Evolutionary conservation across 1,284 basidiomycete species (phyloP).

Genomic region (Coniferiporia sulphurascens): DNA sequence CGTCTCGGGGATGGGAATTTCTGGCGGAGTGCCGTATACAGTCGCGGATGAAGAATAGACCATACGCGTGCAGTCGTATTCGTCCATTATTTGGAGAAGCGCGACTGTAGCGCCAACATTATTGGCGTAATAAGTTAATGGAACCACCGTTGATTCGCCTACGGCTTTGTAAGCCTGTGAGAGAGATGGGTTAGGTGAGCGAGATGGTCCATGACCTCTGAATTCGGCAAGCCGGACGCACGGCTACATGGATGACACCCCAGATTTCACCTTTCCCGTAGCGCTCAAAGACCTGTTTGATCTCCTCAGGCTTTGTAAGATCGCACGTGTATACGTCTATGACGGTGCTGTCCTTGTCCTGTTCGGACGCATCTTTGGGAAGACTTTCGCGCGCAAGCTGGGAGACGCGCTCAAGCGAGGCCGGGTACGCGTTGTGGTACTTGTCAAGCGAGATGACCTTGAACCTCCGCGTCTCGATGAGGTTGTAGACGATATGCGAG

Average conservation of each 20-base stretch:
- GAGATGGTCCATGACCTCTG: no score
- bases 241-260: conserved; percentile 95
- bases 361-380: conserved; percentile 56
- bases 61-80: conserved; percentile 77
- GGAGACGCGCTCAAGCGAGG: conserved; percentile 68
- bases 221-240: conserved; percentile 37
- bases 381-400: conserved; percentile 74
- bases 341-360: conserved; percentile 61
- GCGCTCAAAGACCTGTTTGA: conserved; percentile 75
- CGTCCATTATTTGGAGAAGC: conserved; percentile 82
- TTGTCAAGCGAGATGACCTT: conserved; percentile 93
- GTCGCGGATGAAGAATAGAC: conserved; percentile 99
- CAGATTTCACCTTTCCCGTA: conserved; percentile 93
- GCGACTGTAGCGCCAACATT: conserved; percentile 85
- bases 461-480: conserved; percentile 85
- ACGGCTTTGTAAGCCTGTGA: conserved; percentile 96
- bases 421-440: conserved; percentile 84
- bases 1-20: conserved; percentile 92
- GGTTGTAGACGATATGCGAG: conserved; percentile 84
- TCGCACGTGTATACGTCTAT: conserved; percentile 73
- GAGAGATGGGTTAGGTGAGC: neutral
- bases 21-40: conserved; percentile 94
- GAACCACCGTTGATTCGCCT: conserved; percentile 94
- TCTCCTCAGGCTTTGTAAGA: conserved; percentile 65
- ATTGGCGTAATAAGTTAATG: conserved; percentile 89